Conservation (phyloP, 306 rosid species). For the Castanea crenata region DNA sequence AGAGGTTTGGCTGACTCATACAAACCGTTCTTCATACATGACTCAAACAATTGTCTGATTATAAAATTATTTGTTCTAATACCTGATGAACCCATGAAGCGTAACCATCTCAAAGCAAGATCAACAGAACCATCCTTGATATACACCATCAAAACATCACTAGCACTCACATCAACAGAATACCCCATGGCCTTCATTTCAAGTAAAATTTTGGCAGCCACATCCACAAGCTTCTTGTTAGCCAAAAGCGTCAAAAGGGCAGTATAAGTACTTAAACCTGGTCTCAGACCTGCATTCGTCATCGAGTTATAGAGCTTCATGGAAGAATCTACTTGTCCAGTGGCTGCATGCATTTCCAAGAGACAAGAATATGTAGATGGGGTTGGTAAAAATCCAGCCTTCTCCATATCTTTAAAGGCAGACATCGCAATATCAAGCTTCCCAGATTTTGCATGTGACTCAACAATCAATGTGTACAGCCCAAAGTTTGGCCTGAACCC, state of each 20-base stretch:
- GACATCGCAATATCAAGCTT: slow-evolving; percentile 89
- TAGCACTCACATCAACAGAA: slow-evolving; percentile 89
- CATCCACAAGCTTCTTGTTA: slow-evolving; percentile 74
- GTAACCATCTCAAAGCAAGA: slow-evolving; percentile 87
- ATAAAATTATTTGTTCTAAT: slow-evolving; percentile 86
- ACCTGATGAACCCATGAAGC: slow-evolving; percentile 94
- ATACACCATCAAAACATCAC: slow-evolving; percentile 91
- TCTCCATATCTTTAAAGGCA: slow-evolving; percentile 87
- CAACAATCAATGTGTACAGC: slow-evolving; percentile 81
- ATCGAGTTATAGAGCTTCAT: slow-evolving; percentile 89
- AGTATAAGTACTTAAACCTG: slow-evolving; percentile 80
- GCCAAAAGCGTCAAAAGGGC: slow-evolving; percentile 74
- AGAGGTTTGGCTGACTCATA: slow-evolving; percentile 81
- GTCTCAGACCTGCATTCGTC: slow-evolving; percentile 89
- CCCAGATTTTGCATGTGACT: slow-evolving; percentile 90
- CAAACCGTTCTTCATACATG: slow-evolving; percentile 85
- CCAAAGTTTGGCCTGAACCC: slow-evolving; percentile 95
- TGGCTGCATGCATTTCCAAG: slow-evolving; percentile 90
- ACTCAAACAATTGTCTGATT: slow-evolving; percentile 85
- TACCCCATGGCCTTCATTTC: slow-evolving; percentile 95
- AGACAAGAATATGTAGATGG: slow-evolving; percentile 89
- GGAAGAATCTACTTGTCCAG: slow-evolving; percentile 86
- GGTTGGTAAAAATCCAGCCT: slow-evolving; percentile 92
- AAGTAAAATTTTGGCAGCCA: slow-evolving; percentile 79
- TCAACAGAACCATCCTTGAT: slow-evolving; percentile 92